These are phyloP conservation scores for Pseudonitzschia delicatissima DNA, from an alignment of 108 stramenopile genomes.

Conservation along the genomic window DNA sequence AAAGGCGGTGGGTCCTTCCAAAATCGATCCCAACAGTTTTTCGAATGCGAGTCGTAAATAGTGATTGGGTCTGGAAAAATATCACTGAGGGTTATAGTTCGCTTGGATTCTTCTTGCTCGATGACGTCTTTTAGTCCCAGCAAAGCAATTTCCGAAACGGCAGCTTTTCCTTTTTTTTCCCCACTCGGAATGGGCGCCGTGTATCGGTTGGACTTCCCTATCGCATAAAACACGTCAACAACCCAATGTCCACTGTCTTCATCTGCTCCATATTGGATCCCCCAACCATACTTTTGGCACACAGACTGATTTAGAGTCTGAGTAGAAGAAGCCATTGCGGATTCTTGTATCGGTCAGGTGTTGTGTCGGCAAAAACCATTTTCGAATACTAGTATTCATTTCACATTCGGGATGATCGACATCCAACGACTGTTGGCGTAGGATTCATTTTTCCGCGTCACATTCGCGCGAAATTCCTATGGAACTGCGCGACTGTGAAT, in stretches of 20 bases:
- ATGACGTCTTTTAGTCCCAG: background rate
- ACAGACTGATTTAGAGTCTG: too few species aligned
- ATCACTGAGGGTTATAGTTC: conserved; percentile 1
- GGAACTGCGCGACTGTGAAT: too few species aligned
- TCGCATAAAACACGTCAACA: conserved; percentile 7
- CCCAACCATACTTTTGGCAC: conserved; percentile 36
- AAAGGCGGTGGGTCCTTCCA: conserved; percentile 27
- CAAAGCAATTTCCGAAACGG: conserved; percentile 14
- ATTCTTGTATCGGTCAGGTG: too few species aligned
- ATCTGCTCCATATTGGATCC: conserved; percentile 7
- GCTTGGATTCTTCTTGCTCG: conserved; percentile 9
- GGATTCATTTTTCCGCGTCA: too few species aligned
- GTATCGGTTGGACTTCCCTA: background rate
- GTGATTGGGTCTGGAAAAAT: conserved; percentile 16
- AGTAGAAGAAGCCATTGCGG: too few species aligned
- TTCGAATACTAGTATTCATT: too few species aligned
- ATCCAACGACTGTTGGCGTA: too few species aligned
- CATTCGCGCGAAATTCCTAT: too few species aligned
- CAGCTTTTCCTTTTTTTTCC: conserved; percentile 11
- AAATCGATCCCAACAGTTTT: conserved; percentile 24
- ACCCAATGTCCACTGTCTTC: conserved; percentile 8
- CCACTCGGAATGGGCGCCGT: background rate
- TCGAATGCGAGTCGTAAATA: conserved; percentile 22
- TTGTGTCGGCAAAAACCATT: too few species aligned
- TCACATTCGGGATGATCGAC: too few species aligned